Evolutionary conservation across 306 rosid genomes (phyloP).

Genomic region (Bauhinia variegata): DNA sequence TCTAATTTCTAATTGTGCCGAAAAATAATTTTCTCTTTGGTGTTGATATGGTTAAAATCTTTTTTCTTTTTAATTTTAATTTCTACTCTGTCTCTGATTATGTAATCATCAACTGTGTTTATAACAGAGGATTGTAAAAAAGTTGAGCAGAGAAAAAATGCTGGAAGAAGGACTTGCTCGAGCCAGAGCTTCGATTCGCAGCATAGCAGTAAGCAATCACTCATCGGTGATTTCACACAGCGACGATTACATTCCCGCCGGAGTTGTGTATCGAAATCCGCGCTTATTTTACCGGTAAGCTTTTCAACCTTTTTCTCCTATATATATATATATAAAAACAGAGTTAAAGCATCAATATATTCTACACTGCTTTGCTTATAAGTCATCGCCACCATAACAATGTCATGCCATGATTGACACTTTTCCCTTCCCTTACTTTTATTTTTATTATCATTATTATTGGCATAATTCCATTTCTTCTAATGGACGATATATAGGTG

Average conservation of each 20-base stretch:
- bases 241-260: conserved; percentile 25
- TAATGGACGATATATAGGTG: conserved; percentile 26
- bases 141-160: conserved; percentile 24
- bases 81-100: no score
- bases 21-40: background rate
- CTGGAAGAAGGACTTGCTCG: conserved; percentile 43
- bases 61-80: no score
- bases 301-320: background rate
- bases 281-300: conserved; percentile 48
- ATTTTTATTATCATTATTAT: background rate
- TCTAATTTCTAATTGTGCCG: background rate
- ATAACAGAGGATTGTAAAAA: conserved; percentile 27
- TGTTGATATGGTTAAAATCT: background rate
- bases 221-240: background rate
- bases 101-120: background rate
- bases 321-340: background rate
- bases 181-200: conserved; percentile 44
- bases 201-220: conserved; percentile 25
- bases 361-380: conserved; percentile 27
- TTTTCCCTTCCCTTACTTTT: background rate
- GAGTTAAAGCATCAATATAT: background rate
- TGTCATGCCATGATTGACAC: background rate
- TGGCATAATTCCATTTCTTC: conserved; percentile 35
- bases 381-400: conserved; percentile 18
- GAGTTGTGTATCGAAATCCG: conserved; percentile 42